Base-by-base conservation (phyloP, 2,329 filamentous ascomycete genomes). In the Cercospora janseana region DNA sequence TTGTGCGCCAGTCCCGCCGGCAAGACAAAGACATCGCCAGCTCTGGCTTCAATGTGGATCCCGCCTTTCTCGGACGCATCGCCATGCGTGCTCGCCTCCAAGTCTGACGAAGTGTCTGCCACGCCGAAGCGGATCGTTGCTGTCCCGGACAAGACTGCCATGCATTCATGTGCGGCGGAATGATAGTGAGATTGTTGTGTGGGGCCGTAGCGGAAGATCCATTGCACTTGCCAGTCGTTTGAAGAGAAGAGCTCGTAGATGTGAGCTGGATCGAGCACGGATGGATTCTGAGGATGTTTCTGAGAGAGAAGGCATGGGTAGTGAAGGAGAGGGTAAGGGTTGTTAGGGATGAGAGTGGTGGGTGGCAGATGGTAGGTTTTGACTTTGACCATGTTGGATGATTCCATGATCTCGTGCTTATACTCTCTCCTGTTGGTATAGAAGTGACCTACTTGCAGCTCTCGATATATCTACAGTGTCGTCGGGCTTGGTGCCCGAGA, bases 171-270 rank as follows among this genome's bases (percentile, higher is more conserved):
- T 0, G 76, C 73, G 6, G 64, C 60, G 2, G 76, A 76, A 63
- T 83, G 80, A 58, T 81, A 83, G 63, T 83, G 80, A 0, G 79
- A 78, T 9, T 61, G 43, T 49, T 81, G 79, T 0, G 78, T 79
- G 4, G 68, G 64, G 1, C 77, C 75, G 62, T 83, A 83, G 27
- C 79, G 75, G 54, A 75, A 77, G 41, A 82, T 76, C 79, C 79
- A 82, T 52, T 78, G 72, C 0, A 72, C 70, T 24, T 74, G 60
- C 79, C 79, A 82, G 20, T 67, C 73, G 55, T 82, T 79, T 16
- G 58, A 53, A 1, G 64, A 56, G 60, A 79, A 78, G 12, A 72
- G 64, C 46, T 77, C 69, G 63, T 75, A 70, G 15, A 75, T 64
- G 15, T 58, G 57, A 46, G 66, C 63, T 6, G 59, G 40, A 2